Percentiles rank a stretch among this genome's conserved stretches.
Evolutionary conservation across 2,329 filamentous ascomycete species (phyloP).

Genomic region (Xylaria sp.): DNA sequence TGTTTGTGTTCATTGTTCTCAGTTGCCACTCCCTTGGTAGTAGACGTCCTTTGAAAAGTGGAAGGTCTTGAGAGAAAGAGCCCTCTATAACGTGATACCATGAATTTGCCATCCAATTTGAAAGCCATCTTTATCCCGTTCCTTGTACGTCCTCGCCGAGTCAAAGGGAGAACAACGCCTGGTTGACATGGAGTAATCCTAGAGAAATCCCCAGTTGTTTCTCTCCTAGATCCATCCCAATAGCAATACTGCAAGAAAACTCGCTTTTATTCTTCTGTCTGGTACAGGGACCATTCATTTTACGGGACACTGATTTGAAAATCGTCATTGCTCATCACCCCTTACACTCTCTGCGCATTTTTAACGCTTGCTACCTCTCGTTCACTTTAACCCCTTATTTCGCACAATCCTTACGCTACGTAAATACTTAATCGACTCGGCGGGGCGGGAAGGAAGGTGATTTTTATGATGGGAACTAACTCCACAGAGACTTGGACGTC

Average conservation of each 20-base stretch:
- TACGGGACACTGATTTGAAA: not conserved
- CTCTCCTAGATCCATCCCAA: conserved; percentile 1
- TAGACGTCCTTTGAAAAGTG: not conserved
- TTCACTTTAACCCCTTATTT: not conserved
- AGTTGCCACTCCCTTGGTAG: not conserved
- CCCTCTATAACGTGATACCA: not conserved
- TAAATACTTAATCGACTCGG: not conserved
- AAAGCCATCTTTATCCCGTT: conserved; percentile 14
- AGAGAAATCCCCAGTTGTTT: not conserved
- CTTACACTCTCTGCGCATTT: not conserved
- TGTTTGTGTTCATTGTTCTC: not conserved
- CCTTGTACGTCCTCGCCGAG: conserved; percentile 1
- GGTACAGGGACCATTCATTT: conserved; percentile 19
- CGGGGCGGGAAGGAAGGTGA: not conserved
- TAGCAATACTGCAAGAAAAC: not conserved
- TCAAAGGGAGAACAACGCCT: not conserved
- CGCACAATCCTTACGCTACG: not conserved
- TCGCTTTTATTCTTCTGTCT: not conserved
- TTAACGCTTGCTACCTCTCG: not conserved
- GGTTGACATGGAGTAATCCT: not conserved
- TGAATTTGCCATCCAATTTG: not conserved
- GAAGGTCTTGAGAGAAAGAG: not conserved
- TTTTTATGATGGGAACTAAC: conserved; percentile 17
- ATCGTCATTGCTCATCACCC: not conserved
- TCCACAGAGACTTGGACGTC: not conserved